Conservation (phyloP, 257 asterid species). For the Solanum chmielewskii region DNA sequence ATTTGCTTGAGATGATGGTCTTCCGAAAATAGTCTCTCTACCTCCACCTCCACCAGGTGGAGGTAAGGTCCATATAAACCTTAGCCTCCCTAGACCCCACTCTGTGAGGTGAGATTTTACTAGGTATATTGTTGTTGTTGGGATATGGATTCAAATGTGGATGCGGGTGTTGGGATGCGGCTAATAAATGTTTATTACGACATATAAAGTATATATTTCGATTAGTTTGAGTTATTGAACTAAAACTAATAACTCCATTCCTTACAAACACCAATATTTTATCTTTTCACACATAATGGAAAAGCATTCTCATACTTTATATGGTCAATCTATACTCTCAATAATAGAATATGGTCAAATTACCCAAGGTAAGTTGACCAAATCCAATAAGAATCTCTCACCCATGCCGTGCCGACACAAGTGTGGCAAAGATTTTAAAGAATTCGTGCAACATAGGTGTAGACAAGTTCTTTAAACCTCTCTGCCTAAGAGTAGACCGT, state of each 20-base stretch:
- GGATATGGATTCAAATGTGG: neutral
- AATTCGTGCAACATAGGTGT: neutral
- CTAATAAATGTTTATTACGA: neutral
- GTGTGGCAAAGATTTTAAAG: neutral
- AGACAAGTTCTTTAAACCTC: neutral
- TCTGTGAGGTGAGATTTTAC: neutral
- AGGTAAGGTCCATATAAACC: neutral
- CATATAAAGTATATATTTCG: neutral
- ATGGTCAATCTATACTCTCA: neutral
- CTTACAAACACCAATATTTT: neutral
- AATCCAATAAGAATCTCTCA: neutral
- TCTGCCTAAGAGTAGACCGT: neutral
- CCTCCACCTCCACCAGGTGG: neutral
- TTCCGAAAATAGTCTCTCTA: neutral
- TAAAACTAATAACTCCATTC: neutral
- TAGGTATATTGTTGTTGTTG: neutral
- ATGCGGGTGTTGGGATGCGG: neutral
- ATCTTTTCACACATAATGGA: neutral
- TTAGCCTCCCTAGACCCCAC: neutral
- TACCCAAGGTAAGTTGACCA: neutral
- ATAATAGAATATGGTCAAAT: neutral
- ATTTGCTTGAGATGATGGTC: neutral
- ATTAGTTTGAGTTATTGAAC: neutral
- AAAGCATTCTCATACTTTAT: neutral
- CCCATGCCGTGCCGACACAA: neutral